Evolutionary conservation across 208 protist genomes (phyloP).

Genomic region (Trypanosoma boissoni): DNA sequence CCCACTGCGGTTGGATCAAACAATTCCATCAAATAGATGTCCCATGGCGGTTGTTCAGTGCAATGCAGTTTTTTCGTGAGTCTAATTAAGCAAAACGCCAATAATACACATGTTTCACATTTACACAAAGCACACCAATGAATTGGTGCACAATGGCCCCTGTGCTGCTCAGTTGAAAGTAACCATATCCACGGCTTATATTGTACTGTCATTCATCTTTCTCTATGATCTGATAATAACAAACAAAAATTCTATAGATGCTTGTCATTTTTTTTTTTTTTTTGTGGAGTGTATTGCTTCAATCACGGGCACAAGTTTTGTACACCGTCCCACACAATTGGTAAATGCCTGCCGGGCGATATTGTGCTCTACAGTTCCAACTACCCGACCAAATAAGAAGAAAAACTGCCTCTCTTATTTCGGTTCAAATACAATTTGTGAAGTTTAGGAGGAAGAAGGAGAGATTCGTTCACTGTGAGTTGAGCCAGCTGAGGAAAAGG

Average conservation of each 20-base stretch:
- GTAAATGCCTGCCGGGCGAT: conserved; percentile 20
- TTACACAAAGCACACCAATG: conserved; percentile 35
- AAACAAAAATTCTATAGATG: conserved; percentile 15
- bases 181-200: conserved; percentile 16
- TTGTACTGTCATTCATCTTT: conserved; percentile 26
- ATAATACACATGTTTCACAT: conserved; percentile 27
- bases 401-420: conserved; percentile 16
- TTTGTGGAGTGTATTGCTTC: conserved; percentile 13
- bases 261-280: conserved; percentile 3
- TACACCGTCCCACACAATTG: conserved; percentile 3
- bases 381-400: conserved; percentile 1
- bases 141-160: conserved; percentile 4
- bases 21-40: conserved; percentile 21
- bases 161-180: background rate
- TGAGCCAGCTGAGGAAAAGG: conserved; percentile 28
- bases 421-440: conserved; percentile 8
- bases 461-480: conserved; percentile 28
- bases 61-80: conserved; percentile 20
- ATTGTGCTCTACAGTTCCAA: background rate
- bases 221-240: conserved; percentile 22
- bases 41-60: conserved; percentile 17
- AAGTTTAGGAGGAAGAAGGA: conserved; percentile 23
- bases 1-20: conserved; percentile 22
- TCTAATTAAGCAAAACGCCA: conserved; percentile 19
- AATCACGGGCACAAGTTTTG: conserved; percentile 1